phyloP scores from a whole-genome alignment of 2,329 filamentous ascomycete genomes.

The Colletotrichum sp. region DNA sequence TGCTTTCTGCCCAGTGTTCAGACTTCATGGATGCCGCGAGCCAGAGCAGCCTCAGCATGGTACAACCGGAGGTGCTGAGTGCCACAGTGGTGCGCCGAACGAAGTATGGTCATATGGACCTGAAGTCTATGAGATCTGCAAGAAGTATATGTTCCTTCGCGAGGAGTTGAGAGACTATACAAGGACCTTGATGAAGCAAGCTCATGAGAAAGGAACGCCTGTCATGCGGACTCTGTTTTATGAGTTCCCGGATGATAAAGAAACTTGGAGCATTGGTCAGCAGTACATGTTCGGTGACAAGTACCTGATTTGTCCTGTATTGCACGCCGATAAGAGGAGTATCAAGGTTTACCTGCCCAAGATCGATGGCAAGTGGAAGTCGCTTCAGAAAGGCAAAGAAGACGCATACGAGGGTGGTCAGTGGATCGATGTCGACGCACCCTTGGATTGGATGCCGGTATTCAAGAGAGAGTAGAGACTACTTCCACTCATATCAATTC shows the following conservation, averaged over 20 bases:
- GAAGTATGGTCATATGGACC: conserved; percentile 72
- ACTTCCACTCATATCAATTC: neutral
- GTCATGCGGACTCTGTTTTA: conserved; percentile 69
- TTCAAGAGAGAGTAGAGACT: conserved; percentile 3
- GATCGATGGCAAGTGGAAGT: conserved; percentile 8
- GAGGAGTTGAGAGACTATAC: conserved; percentile 65
- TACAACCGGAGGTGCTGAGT: conserved; percentile 28
- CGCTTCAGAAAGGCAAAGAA: neutral
- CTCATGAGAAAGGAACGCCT: conserved; percentile 63
- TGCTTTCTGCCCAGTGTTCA: conserved; percentile 70
- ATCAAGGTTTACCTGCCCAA: conserved; percentile 58
- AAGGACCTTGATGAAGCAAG: conserved; percentile 61
- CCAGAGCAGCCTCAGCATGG: conserved; percentile 44
- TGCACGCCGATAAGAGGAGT: conserved; percentile 50
- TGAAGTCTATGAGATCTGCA: conserved; percentile 63
- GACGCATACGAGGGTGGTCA: neutral
- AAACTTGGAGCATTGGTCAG: conserved; percentile 60
- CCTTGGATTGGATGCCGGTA: conserved; percentile 23
- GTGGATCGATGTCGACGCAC: conserved; percentile 19
- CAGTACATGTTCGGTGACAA: conserved; percentile 69
- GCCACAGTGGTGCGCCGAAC: conserved; percentile 57
- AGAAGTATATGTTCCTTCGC: conserved; percentile 62
- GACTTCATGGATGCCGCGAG: conserved; percentile 70
- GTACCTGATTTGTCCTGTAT: conserved; percentile 63
- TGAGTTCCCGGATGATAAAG: conserved; percentile 62